These are phyloP conservation scores for Mycena floridula DNA, from an alignment of 768 basidiomycete species.

Conservation along the genomic window DNA sequence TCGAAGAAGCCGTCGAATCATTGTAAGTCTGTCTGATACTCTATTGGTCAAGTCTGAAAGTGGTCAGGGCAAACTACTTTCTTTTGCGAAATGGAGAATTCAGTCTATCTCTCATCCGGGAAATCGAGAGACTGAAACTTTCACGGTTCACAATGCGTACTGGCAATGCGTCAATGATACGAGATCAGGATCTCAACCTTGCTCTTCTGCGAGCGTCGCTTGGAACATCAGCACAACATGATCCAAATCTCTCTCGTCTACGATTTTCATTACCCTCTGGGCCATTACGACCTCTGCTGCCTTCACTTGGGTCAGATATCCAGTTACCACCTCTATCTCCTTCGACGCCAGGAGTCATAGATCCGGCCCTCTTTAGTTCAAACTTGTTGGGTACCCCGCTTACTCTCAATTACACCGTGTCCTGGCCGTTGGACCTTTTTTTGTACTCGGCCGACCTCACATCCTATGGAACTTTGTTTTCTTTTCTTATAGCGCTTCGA, in stretches of 20 bases:
- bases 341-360: slow-evolving; percentile 27
- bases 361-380: slow-evolving; percentile 56
- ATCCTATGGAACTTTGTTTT: slow-evolving; percentile 71
- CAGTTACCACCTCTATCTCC: slow-evolving; percentile 29
- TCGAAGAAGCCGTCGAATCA: slow-evolving; percentile 79
- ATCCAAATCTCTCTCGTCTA: slow-evolving; percentile 66
- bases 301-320: slow-evolving; percentile 46
- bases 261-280: slow-evolving; percentile 77
- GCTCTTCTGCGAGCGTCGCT: slow-evolving; percentile 83
- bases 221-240: slow-evolving; percentile 84
- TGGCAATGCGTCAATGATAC: slow-evolving; percentile 68
- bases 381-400: slow-evolving; percentile 78
- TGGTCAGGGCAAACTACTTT: slow-evolving; percentile 78
- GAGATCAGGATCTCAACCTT: slow-evolving; percentile 85
- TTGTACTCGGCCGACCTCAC: slow-evolving; percentile 69
- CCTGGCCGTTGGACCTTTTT: slow-evolving; percentile 90
- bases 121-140: slow-evolving; percentile 78
- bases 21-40: slow-evolving; percentile 44
- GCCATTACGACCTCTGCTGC: slow-evolving; percentile 74
- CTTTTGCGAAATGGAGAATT: slow-evolving; percentile 87
- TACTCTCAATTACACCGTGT: slow-evolving; percentile 59
- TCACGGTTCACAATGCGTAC: slow-evolving; percentile 67
- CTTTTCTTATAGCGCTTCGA: slow-evolving; percentile 77
- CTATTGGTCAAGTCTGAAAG: slow-evolving; percentile 9
- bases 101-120: slow-evolving; percentile 74